phyloP scores from a whole-genome alignment of 2,329 filamentous ascomycete genomes.

The Zarea fungicola region DNA sequence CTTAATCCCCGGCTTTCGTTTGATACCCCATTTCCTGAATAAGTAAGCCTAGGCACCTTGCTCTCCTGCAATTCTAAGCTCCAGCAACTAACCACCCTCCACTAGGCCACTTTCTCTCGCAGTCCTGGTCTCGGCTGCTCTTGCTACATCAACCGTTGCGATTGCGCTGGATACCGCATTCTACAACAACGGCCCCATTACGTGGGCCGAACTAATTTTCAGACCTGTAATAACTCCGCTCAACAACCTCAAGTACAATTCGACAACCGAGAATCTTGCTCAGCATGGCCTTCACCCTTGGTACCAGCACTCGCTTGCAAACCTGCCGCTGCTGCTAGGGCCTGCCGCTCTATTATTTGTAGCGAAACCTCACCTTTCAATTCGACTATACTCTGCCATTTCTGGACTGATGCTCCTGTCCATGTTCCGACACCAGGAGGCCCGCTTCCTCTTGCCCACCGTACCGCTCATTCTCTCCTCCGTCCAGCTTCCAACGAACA shows the following conservation, averaged over 20 bases:
- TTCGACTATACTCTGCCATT: constrained; percentile 67
- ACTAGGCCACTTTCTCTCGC: constrained; percentile 58
- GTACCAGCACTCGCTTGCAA: constrained; percentile 70
- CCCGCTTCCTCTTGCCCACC: constrained; percentile 70
- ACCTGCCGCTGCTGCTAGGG: constrained; percentile 66
- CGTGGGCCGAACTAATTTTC: constrained; percentile 57
- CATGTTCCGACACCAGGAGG: constrained; percentile 73
- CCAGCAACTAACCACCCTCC: background rate
- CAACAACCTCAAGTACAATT: constrained; percentile 75
- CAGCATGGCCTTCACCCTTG: constrained; percentile 72
- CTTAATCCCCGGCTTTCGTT: constrained; percentile 72
- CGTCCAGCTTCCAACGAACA: constrained; percentile 57
- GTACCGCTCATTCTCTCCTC: constrained; percentile 74
- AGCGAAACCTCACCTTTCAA: constrained; percentile 49
- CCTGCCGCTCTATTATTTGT: constrained; percentile 61
- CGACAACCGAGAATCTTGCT: constrained; percentile 63
- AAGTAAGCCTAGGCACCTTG: constrained; percentile 54
- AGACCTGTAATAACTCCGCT: constrained; percentile 69
- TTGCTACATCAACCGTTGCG: constrained; percentile 65
- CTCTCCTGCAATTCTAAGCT: background rate
- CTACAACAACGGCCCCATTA: constrained; percentile 61
- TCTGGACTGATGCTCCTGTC: constrained; percentile 67
- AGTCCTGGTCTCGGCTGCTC: constrained; percentile 58
- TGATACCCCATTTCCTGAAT: constrained; percentile 79
- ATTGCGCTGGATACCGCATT: constrained; percentile 81